Conservation (phyloP, 75 land plant genomes). For the Pseudotsuga menziesii region DNA sequence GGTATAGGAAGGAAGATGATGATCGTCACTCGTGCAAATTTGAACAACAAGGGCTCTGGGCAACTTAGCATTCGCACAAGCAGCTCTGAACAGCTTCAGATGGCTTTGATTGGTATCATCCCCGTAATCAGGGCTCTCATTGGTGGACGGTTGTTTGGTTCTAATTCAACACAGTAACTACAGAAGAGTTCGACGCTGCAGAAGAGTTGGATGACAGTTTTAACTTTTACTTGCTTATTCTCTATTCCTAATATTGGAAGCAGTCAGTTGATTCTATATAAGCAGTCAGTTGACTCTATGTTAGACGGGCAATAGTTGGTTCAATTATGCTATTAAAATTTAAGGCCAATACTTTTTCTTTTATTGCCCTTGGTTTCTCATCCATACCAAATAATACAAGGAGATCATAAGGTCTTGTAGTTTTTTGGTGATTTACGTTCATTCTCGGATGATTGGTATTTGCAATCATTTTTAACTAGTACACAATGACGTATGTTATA, state of each 20-base stretch:
- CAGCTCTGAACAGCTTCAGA: constrained; percentile 81
- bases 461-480: neutral
- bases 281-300: neutral
- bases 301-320: neutral
- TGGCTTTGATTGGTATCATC: constrained; percentile 72
- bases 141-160: neutral
- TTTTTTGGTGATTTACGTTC: neutral
- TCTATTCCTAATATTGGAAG: neutral
- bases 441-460: neutral
- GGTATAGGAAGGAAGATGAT: constrained; percentile 64
- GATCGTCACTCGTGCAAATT: constrained; percentile 58
- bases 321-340: neutral
- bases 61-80: constrained; percentile 76
- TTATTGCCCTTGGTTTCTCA: neutral
- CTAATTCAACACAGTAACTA: constrained; percentile 3
- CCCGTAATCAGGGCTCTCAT: constrained; percentile 40
- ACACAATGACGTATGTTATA: neutral
- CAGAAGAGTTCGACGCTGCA: neutral
- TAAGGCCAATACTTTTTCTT: neutral
- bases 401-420: constrained; percentile 1
- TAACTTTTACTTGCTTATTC: neutral
- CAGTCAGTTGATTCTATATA: neutral
- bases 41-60: constrained; percentile 86
- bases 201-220: neutral
- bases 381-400: neutral